These are phyloP conservation scores for Globisporangium sylvaticum DNA, from an alignment of 352 stramenopile species.

Conservation along the genomic window DNA sequence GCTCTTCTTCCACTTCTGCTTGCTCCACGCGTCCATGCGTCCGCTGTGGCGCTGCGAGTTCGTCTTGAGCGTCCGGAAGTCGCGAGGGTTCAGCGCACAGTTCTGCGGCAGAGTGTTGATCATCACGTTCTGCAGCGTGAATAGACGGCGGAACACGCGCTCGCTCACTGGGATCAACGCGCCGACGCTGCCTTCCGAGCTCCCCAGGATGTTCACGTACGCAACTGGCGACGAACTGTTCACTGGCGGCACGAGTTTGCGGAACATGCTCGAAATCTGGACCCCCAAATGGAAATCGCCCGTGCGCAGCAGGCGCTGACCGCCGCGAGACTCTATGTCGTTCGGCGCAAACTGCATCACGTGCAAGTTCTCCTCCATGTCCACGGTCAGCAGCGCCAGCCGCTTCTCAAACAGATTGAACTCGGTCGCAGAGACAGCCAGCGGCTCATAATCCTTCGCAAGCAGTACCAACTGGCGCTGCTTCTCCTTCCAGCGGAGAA, in stretches of 20 bases:
- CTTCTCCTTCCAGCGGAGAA: conserved; percentile 82
- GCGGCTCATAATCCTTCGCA: conserved; percentile 83
- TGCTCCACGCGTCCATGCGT: conserved; percentile 75
- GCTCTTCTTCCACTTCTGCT: conserved; percentile 89
- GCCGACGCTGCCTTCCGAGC: conserved; percentile 70
- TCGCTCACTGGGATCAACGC: conserved; percentile 77
- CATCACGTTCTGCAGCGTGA: conserved; percentile 89
- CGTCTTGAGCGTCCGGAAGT: conserved; percentile 77
- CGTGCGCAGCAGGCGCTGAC: conserved; percentile 72
- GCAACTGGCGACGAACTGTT: conserved; percentile 21
- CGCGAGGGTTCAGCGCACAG: conserved; percentile 78
- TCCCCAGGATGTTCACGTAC: conserved; percentile 81
- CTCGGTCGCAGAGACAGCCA: conserved; percentile 74
- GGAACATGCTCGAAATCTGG: conserved; percentile 73
- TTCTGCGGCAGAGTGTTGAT: conserved; percentile 86
- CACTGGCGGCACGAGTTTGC: conserved; percentile 47
- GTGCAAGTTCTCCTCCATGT: conserved; percentile 86
- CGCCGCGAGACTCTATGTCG: conserved; percentile 82
- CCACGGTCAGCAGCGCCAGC: conserved; percentile 64
- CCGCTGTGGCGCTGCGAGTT: conserved; percentile 60
- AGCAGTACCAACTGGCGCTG: conserved; percentile 77
- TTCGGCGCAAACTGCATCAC: conserved; percentile 84
- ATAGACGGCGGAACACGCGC: conserved; percentile 79
- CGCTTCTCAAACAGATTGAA: conserved; percentile 79
- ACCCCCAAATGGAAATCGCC: conserved; percentile 83